A percentile compares a stretch with the other conserved stretches of the same genome.
Evolutionary conservation across 495 filamentous ascomycete genomes (phyloP).

Genomic region (Annulohypoxylon stygium): DNA sequence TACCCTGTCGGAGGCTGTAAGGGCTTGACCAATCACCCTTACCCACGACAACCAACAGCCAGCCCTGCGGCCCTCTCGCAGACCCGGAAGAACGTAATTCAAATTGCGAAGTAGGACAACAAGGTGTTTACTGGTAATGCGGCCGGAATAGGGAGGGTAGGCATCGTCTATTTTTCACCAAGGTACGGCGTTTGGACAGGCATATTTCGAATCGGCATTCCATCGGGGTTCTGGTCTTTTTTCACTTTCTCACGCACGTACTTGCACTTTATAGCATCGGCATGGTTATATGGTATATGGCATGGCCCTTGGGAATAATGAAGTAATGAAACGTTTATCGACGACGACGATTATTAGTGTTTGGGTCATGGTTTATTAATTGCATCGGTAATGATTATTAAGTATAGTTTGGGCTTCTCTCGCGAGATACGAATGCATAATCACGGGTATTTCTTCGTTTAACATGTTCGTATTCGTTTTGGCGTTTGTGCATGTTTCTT

Average conservation of each 20-base stretch:
- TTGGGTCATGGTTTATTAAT: conserved; percentile 3
- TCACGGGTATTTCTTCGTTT: neutral
- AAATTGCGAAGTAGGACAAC: neutral
- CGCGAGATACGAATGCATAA: conserved; percentile 37
- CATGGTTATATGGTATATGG: neutral
- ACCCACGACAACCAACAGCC: neutral
- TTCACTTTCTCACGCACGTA: too few species aligned
- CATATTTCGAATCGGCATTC: conserved; percentile 32
- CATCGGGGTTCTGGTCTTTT: conserved; percentile 18
- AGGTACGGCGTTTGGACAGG: conserved; percentile 30
- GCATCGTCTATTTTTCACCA: neutral
- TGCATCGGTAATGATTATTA: conserved; percentile 12
- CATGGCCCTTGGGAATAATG: conserved; percentile 18
- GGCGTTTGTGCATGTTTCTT: neutral
- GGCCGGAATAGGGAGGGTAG: neutral
- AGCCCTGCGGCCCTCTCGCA: neutral
- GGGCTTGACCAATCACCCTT: neutral
- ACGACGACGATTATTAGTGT: too few species aligned
- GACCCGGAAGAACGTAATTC: neutral
- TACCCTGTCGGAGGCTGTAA: neutral
- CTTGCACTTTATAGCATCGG: neutral
- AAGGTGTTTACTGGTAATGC: too few species aligned
- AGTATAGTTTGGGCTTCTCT: conserved; percentile 32
- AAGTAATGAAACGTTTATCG: conserved; percentile 12
- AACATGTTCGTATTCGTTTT: neutral